Evolutionary conservation across 202 grass and related monocot species (phyloP), one percentile per base, ranked within the genome.

Genomic region (Eragrostis tef): DNA sequence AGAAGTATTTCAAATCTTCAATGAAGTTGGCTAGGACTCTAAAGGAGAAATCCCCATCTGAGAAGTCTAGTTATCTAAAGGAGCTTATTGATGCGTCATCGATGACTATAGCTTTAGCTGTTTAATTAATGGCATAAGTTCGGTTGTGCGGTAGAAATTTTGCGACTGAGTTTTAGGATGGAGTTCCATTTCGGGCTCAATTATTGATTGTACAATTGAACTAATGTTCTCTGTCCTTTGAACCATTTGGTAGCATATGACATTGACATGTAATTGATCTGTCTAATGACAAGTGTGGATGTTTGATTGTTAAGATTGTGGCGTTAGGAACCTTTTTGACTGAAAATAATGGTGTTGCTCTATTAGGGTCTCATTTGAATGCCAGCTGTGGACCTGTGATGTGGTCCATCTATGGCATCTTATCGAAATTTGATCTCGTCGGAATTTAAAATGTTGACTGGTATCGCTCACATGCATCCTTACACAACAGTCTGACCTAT

Each of bases 1-100:
- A 94, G 47, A 98, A 94, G 78, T 91, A 94, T 84, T 98, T 98
- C 67, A 89, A 91, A 84, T 85, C 24, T 45, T 57, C 95, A 25
- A 89, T 91, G 95, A 91, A 98, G 66, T 73, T 93, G 25, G 88
- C 87, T 34, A 70, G 69, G 47, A 51, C 15, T 73, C 81, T 98
- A 47, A 98, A 86, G 80, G 71, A 93, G 64, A 87, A 86, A 24
- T 63, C 69, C 51, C 56, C 71, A 17, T 78, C 70, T 70, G 45
- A 63, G 45, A 89, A 89, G 67, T 77, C 81, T 13, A 41, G 67
- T 67, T 93, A 79, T 81, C 69, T 98, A 29, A 98, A 94, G 76
- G 92, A 98, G 82, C 80, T 98, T 78, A 98, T 94, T 65, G 95
- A 94, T 86, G 75, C 95, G n/a, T 79, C 51, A 26, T 53, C 14